A percentile compares a stretch with the other conserved stretches of the same genome.
phyloP scores from a whole-genome alignment of 495 filamentous ascomycete species.

The Tuber microsphaerosporum region DNA sequence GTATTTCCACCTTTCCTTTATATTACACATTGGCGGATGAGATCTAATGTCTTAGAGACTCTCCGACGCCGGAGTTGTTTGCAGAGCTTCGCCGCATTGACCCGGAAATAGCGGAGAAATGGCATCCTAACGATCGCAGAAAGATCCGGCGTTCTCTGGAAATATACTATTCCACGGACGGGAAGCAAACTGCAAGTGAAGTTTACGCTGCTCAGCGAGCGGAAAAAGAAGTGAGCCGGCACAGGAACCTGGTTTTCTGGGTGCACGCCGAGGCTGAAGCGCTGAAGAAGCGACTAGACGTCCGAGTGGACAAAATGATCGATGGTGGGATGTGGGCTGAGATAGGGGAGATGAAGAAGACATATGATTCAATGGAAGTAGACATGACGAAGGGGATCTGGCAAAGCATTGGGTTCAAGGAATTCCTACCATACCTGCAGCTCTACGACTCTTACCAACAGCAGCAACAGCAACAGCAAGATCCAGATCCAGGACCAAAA shows the following conservation, averaged over 20 bases:
- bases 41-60: slow-evolving; percentile 42
- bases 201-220: slow-evolving; percentile 70
- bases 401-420: slow-evolving; percentile 93
- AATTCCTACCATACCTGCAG: slow-evolving; percentile 65
- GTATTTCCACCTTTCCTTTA: slow-evolving; percentile 11
- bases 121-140: slow-evolving; percentile 87
- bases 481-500: neutral
- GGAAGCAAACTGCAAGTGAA: slow-evolving; percentile 62
- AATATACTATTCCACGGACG: slow-evolving; percentile 72
- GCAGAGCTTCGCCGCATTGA: slow-evolving; percentile 69
- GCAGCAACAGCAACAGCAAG: neutral
- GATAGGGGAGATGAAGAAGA: slow-evolving; percentile 56
- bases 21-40: neutral
- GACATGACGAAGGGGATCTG: slow-evolving; percentile 78
- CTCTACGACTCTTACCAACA: slow-evolving; percentile 44
- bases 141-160: slow-evolving; percentile 87
- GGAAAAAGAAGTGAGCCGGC: slow-evolving; percentile 44
- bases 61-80: slow-evolving; percentile 61
- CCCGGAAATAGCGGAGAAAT: slow-evolving; percentile 77
- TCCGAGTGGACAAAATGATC: slow-evolving; percentile 77
- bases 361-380: slow-evolving; percentile 55
- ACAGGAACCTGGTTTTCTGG: slow-evolving; percentile 72
- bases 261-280: slow-evolving; percentile 62
- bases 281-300: slow-evolving; percentile 63
- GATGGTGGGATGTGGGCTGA: slow-evolving; percentile 57